Conservation (phyloP, 2,329 filamentous ascomycete species). For the Ascocoryne sarcoides region DNA sequence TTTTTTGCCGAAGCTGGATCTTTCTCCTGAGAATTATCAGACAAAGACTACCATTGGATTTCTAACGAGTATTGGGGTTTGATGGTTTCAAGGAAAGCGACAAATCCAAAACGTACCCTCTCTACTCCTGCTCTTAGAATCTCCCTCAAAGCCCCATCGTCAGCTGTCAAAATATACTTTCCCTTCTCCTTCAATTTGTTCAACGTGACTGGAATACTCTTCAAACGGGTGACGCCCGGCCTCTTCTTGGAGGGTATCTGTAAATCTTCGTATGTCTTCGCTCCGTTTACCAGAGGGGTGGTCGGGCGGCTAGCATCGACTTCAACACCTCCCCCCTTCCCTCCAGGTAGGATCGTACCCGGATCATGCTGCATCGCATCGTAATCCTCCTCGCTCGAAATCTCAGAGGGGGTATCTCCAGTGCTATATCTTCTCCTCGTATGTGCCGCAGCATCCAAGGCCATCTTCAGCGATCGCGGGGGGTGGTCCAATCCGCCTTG, state of each 20-base stretch:
- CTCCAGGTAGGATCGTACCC: slow-evolving; percentile 23
- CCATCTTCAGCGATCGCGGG: slow-evolving; percentile 21
- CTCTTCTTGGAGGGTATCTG: slow-evolving; percentile 7
- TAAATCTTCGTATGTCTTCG: slow-evolving; percentile 17
- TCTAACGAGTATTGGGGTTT: too few species aligned
- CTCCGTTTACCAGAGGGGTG: slow-evolving; percentile 5
- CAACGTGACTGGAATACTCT: slow-evolving; percentile 24
- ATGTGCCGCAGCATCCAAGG: slow-evolving; percentile 13
- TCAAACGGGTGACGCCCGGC: slow-evolving; percentile 12
- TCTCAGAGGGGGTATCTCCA: slow-evolving; percentile 18
- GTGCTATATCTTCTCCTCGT: slow-evolving; percentile 6
- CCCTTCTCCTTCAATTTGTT: slow-evolving; percentile 23
- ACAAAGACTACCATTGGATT: neutral
- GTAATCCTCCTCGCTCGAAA: slow-evolving; percentile 26
- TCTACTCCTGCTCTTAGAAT: slow-evolving; percentile 21
- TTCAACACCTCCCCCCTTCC: slow-evolving; percentile 29
- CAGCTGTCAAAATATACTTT: slow-evolving; percentile 22
- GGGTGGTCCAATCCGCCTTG: neutral
- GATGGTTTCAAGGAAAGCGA: too few species aligned
- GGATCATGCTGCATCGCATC: slow-evolving; percentile 24
- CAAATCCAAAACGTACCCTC: slow-evolving; percentile 15
- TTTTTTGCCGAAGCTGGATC: slow-evolving; percentile 18
- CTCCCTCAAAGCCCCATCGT: slow-evolving; percentile 22
- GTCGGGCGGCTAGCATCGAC: slow-evolving; percentile 11
- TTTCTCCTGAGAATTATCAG: slow-evolving; percentile 14